Evolutionary conservation across 208 protist species (phyloP), one percentile per base, ranked within the genome.

Genomic region (Phytomonas francai): DNA sequence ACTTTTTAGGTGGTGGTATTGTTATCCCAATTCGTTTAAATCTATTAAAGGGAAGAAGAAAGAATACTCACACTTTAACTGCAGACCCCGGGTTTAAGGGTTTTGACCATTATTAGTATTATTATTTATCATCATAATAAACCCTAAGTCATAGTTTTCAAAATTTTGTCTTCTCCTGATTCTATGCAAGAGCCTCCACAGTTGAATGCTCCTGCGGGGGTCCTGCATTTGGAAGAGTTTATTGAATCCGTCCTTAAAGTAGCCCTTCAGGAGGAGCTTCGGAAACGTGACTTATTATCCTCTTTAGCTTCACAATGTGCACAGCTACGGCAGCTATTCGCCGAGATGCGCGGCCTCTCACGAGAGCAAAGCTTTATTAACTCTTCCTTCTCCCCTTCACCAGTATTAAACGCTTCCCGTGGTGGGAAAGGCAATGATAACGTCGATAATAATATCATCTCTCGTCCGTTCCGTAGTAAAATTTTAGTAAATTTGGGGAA

Each of bases 401-500:
- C n/a, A n/a, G n/a, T n/a, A n/a, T n/a, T n/a, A n/a, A n/a, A n/a
- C n/a, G n/a, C n/a, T n/a, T n/a, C n/a, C n/a, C n/a, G n/a, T n/a
- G n/a, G n/a, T n/a, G n/a, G n/a, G n/a, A n/a, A n/a, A n/a, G n/a
- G n/a, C n/a, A n/a, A n/a, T n/a, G 14, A 61, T 63, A 34, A 67
- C 62, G 25, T 59, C 71, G 19, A 36, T 32, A 4, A 59, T 14
- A 9, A 28, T 33, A 0, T 16, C 61, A n/a, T 30, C 56, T 25
- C 57, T 51, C 51, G 28, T 51, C 69, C 62, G 39, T 65, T 74
- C 66, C 72, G 77, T 19, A 91, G 87, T 66, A 79, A 74, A 16
- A 80, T 94, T 34, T 77, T 94, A 33, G 84, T 92, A 6, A 82
- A 94, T 71, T 63, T 94, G 11, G 89, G 89, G 32, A 79, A 89